Conservation (phyloP, 106 monocot species). For the Allium sativum region DNA sequence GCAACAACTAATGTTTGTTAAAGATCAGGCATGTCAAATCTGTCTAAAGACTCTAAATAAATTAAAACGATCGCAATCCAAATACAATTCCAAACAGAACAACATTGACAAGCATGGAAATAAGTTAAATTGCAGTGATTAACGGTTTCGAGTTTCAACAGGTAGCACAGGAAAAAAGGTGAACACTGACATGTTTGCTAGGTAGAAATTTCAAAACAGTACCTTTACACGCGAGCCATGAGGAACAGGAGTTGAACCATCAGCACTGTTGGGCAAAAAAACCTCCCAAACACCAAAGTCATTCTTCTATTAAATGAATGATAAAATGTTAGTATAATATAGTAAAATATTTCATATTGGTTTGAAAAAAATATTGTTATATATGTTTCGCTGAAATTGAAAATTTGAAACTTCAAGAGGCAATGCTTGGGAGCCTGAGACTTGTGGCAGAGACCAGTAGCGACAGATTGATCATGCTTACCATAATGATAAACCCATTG, state of each 20-base stretch:
- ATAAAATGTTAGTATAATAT: slow-evolving; percentile 7
- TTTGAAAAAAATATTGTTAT: not conserved
- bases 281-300: slow-evolving; percentile 98
- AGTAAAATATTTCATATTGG: not conserved
- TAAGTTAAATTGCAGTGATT: not conserved
- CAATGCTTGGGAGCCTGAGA: too few relatives aligned
- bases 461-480: too few relatives aligned
- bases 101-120: not conserved
- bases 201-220: not conserved
- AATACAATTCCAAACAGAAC: slow-evolving; percentile 7
- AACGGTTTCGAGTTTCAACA: not conserved
- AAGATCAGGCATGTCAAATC: too few relatives aligned
- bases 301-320: slow-evolving; percentile 42
- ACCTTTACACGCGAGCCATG: slow-evolving; percentile 99
- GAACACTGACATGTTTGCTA: too few relatives aligned
- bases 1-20: too few relatives aligned
- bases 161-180: not conserved
- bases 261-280: slow-evolving; percentile 91
- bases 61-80: not conserved
- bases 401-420: too few relatives aligned
- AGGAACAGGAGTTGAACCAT: slow-evolving; percentile 79
- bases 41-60: not conserved
- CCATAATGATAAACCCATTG: too few relatives aligned
- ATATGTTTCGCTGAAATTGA: too few relatives aligned
- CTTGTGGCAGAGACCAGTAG: too few relatives aligned